Evolutionary conservation across 208 protist genomes (phyloP), one percentile per base, ranked within the genome.

Genomic region (Leishmania mexicana): DNA sequence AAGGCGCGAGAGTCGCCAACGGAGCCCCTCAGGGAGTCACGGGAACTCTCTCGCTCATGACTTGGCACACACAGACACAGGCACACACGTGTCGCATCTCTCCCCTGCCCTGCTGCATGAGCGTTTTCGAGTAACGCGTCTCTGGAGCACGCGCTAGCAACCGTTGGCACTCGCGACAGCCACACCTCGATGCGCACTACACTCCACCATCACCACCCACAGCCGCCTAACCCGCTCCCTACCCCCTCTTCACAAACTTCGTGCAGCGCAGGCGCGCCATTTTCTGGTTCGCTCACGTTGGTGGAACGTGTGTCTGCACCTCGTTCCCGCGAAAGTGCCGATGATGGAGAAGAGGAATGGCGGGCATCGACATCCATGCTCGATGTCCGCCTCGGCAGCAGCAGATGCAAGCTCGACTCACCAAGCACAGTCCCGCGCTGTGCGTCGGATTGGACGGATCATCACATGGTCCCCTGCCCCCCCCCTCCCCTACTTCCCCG

Each of bases 1-100:
- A 89, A 87, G 76, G 24, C 71, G 24, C 42, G 72, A 38, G 75
- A 79, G n/a, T 78, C 38, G 49, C 78, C 17, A 65, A 60, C 31
- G 24, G 47, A 40, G 24, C 31, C 53, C 45, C 24, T 51, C 21
- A 75, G 51, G 40, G 64, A 75, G n/a, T 40, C 17, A 21, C 11
- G 21, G 53, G 71, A 62, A n/a, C 45, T 6, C 10, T 31, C 70
- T 74, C 45, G 42, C 19, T 45, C 45, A 8, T 54, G 28, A 6
- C 51, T 21, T 1, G 15, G 38, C 35, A 45, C n/a, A 45, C 31
- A 54, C 57, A 84, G 47, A 79, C n/a, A 51, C 47, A 42, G 42
- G 3, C 42, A 49, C 45, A 68, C 53, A 74, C 5, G 17, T 28
- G 35, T 19, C 38, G 28, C 40, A 40, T 10, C 45, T 58, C 72